Percentiles rank a stretch among this genome's conserved stretches.
Evolutionary conservation across 1,139 yeast genomes (phyloP).

Genomic region (Kodamaea derodonti): DNA sequence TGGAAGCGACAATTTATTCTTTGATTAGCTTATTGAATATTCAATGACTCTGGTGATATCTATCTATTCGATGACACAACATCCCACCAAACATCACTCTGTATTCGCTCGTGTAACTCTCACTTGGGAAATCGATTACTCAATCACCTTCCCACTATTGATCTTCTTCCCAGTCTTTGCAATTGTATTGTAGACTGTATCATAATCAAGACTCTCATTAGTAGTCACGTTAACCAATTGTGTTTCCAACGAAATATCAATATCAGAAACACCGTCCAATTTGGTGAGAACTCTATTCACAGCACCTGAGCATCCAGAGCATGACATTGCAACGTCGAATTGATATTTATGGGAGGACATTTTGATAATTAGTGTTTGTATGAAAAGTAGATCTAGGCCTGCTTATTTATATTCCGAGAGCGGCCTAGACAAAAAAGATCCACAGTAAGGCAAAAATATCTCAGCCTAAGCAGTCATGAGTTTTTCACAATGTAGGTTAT

Average conservation of each 20-base stretch:
- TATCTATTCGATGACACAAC: no score
- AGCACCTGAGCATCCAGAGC: conserved; percentile 87
- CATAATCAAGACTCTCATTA: conserved; percentile 53
- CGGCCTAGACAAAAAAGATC: no score
- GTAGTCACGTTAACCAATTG: conserved; percentile 83
- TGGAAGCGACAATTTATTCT: no score
- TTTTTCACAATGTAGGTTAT: no score
- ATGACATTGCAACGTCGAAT: conserved; percentile 75
- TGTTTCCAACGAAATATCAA: conserved; percentile 71
- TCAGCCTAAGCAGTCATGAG: no score
- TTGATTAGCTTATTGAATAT: background rate
- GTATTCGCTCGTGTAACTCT: no score
- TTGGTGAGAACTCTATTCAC: conserved; percentile 72
- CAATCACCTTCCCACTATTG: conserved; percentile 53
- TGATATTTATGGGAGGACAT: conserved; percentile 53
- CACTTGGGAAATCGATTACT: no score
- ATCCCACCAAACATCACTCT: no score
- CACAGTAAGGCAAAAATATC: no score
- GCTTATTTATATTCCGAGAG: no score
- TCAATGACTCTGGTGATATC: background rate
- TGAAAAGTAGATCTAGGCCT: no score
- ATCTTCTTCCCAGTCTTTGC: conserved; percentile 90
- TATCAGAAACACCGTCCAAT: conserved; percentile 68
- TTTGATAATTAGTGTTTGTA: background rate
- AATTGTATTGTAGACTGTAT: conserved; percentile 73